Evolutionary conservation across 176 grass and related monocot genomes (phyloP), one percentile per base, ranked within the genome.

Genomic region (Oryza rufipogon): DNA sequence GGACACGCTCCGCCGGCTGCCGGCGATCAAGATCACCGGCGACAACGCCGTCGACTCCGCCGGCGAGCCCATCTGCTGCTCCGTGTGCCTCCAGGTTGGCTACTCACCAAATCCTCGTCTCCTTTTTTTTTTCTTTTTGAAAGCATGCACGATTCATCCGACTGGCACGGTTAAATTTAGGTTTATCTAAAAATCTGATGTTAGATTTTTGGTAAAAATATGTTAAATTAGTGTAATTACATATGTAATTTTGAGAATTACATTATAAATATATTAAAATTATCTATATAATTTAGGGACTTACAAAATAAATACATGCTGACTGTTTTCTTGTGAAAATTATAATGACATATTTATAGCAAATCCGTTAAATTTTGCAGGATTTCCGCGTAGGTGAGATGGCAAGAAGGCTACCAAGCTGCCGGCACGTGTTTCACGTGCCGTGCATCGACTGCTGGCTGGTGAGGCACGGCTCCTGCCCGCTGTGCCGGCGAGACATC

Each of bases 361-460:
- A 30, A 30, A 30, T 30, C 28, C 28, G 6, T 2, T 61, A 44
- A 44, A 44, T 45, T 45, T 85, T 74, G 23, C 68, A 97, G 87
- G 95, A 97, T 20, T 89, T 95, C 32, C 60, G 78, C 16, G 82
- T 82, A 17, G 92, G 92, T 77, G 95, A 97, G 61, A 7, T 39
- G 3, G 95, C 79, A 5, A 75, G 95, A 80, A 74, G 70, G 25
- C 84, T 97, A 65, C 95, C 89, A 0, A 73, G 63, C 14, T 97
- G 92, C 70, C 42, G 73, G 52, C 95, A 97, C 74, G 70, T 89
- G 1, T 97, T 95, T 74, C 95, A 97, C 84, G 33, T 80, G 56
- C 68, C 82, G 17, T 97, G 92, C 89, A 97, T 93, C 68, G 95
- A 97, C 77, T 87, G 87, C 65, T 97, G 95, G 95, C 85, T 95